phyloP scores from a whole-genome alignment of 163 green algal species.

The Prototheca stagnorum region DNA sequence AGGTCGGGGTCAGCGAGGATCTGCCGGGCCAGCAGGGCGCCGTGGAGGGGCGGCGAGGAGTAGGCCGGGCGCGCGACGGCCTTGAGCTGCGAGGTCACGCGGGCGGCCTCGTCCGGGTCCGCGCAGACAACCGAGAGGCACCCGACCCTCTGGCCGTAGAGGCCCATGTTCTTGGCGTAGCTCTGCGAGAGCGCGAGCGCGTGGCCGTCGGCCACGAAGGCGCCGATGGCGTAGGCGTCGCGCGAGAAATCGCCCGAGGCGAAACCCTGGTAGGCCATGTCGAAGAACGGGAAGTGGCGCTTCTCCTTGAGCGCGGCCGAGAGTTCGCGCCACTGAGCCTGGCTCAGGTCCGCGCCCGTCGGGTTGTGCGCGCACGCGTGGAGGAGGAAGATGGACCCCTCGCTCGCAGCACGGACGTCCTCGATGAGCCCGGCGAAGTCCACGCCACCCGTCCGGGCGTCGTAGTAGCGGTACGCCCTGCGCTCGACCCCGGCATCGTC shows the following conservation, averaged over 20 bases:
- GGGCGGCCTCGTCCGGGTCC: constrained; percentile 21
- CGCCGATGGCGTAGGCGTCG: constrained; percentile 54
- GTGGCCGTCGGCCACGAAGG: constrained; percentile 66
- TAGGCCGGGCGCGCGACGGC: constrained; percentile 36
- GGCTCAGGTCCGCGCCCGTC: constrained; percentile 67
- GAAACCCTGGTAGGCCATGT: constrained; percentile 88
- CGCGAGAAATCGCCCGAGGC: constrained; percentile 57
- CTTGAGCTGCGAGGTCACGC: constrained; percentile 77
- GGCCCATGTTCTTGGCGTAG: constrained; percentile 81
- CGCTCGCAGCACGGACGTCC: constrained; percentile 68
- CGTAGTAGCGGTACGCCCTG: constrained; percentile 91
- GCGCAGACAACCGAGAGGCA: constrained; percentile 43
- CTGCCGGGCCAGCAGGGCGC: constrained; percentile 70
- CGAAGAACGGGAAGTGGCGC: constrained; percentile 65
- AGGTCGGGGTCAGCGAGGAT: constrained; percentile 50
- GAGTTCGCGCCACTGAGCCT: constrained; percentile 67
- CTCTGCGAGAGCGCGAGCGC: constrained; percentile 36
- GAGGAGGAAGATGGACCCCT: constrained; percentile 81
- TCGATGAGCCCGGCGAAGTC: constrained; percentile 87
- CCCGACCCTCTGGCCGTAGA: constrained; percentile 68
- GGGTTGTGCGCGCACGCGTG: constrained; percentile 91
- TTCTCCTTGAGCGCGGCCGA: constrained; percentile 41
- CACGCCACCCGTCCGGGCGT: constrained; percentile 76
- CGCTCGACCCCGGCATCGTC: constrained; percentile 59
- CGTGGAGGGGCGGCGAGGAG: constrained; percentile 85